A percentile compares a stretch with the other conserved stretches of the same genome.
These are phyloP conservation scores for Aspergillus piperis DNA, from an alignment of 2,329 filamentous ascomycete species.

Conservation along the genomic window DNA sequence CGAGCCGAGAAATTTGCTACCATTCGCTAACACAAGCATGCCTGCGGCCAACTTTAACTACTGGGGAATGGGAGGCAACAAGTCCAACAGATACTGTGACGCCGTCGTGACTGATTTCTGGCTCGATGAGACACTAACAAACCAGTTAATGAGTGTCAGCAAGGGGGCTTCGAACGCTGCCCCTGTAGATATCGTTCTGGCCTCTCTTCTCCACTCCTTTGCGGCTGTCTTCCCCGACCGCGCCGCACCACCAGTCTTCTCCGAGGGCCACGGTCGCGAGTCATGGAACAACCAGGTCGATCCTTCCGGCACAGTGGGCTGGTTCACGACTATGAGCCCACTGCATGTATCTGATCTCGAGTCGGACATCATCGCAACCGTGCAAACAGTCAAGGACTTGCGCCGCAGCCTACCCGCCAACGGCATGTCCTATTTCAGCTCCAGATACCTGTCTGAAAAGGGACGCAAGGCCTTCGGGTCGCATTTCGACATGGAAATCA, in stretches of 20 bases:
- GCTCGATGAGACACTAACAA: background rate
- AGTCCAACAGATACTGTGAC: background rate
- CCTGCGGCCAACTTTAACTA: background rate
- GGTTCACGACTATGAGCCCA: slow-evolving; percentile 13
- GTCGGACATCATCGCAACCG: background rate
- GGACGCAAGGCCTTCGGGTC: background rate
- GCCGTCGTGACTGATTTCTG: background rate
- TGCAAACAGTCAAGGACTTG: slow-evolving; percentile 2
- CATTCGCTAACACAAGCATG: background rate
- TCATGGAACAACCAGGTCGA: slow-evolving; percentile 10
- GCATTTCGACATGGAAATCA: slow-evolving; percentile 10
- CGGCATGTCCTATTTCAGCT: slow-evolving; percentile 15
- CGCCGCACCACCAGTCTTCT: slow-evolving; percentile 12
- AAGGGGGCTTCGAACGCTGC: slow-evolving; percentile 5
- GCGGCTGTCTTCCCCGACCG: slow-evolving; percentile 10
- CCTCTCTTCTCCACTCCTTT: slow-evolving; percentile 9
- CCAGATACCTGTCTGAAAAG: slow-evolving; percentile 8
- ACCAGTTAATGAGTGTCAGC: background rate
- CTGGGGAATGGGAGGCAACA: background rate
- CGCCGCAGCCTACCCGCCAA: slow-evolving; percentile 7
- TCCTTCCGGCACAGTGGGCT: slow-evolving; percentile 11
- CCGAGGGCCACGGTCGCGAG: slow-evolving; percentile 21
- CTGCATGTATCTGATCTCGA: background rate
- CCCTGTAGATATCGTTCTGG: slow-evolving; percentile 13
- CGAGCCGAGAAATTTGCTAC: background rate